phyloP scores from a whole-genome alignment of 164 flowering plant species.

The Aristolochia contorta region DNA sequence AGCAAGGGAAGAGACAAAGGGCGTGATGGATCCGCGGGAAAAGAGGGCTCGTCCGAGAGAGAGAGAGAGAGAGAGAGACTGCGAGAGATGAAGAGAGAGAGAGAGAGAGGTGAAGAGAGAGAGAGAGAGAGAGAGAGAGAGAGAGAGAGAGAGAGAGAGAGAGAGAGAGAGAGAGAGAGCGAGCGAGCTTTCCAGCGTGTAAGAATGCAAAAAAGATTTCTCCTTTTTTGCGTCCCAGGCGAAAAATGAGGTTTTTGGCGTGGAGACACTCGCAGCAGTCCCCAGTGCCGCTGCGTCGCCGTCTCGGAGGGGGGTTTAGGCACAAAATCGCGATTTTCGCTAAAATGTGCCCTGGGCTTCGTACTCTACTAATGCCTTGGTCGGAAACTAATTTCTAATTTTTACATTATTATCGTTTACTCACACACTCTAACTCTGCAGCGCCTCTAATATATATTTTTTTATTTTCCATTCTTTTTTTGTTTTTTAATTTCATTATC shows the following conservation, averaged over 20 bases:
- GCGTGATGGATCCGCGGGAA: background rate
- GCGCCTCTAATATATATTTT: no score
- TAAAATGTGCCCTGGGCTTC: background rate
- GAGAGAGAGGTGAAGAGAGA: conserved; percentile 1
- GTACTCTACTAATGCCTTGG: background rate
- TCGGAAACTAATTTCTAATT: background rate
- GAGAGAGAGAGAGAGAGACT: no score
- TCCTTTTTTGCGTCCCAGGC: background rate
- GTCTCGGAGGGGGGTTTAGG: background rate
- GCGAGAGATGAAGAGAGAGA: background rate
- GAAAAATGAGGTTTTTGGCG: background rate
- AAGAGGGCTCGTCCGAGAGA: no score
- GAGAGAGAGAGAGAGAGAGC: background rate
- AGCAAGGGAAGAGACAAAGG: background rate
- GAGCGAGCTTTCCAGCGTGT: no score
- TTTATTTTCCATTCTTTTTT: background rate
- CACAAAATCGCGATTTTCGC: no score
- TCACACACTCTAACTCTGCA: background rate
- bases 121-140: background rate
- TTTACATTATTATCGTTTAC: background rate
- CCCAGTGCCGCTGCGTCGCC: no score
- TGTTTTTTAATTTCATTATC: background rate
- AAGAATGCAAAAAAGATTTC: background rate
- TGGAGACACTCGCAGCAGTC: no score
- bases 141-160: no score